Conservation (phyloP, 768 basidiomycete species). For the Dendrothele bispora region DNA sequence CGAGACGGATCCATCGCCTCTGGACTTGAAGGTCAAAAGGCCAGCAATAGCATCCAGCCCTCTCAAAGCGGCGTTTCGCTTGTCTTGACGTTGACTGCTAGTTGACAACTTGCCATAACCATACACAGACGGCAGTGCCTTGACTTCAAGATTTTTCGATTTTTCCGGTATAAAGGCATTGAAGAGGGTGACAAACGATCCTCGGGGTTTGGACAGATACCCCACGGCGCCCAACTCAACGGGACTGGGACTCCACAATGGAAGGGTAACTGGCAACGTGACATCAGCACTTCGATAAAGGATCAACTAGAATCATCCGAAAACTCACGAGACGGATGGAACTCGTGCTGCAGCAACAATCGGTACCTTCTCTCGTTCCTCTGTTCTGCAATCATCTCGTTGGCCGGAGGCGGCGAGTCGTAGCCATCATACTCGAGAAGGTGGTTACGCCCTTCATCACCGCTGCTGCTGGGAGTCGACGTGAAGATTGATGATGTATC, state of each 20-base stretch:
- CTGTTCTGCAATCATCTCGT: slow-evolving; percentile 38
- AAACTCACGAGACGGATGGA: slow-evolving; percentile 65
- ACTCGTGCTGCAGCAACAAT: slow-evolving; percentile 63
- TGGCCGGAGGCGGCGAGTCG: slow-evolving; percentile 36
- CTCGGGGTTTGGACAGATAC: slow-evolving; percentile 66
- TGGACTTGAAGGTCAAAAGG: slow-evolving; percentile 44
- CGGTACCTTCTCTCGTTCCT: slow-evolving; percentile 70
- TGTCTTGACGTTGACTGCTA: slow-evolving; percentile 52
- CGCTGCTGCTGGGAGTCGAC: slow-evolving; percentile 25
- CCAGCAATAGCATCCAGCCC: slow-evolving; percentile 56
- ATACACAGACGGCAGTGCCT: slow-evolving; percentile 54
- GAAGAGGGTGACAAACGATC: slow-evolving; percentile 70
- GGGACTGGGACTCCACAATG: slow-evolving; percentile 68
- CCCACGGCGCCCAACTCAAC: slow-evolving; percentile 75
- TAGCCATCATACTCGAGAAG: slow-evolving; percentile 30
- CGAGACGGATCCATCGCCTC: slow-evolving; percentile 34
- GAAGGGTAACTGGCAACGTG: slow-evolving; percentile 49
- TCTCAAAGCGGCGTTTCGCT: slow-evolving; percentile 57
- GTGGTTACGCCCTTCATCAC: slow-evolving; percentile 11
- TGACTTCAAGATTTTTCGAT: slow-evolving; percentile 40
- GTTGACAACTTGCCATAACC: slow-evolving; percentile 61
- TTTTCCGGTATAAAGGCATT: slow-evolving; percentile 61
- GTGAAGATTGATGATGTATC: slow-evolving; percentile 30
- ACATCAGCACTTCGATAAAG: neutral
- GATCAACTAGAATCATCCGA: neutral